Conservation (phyloP, 1,139 yeast genomes). For the Kluyveromyces sp. region DNA sequence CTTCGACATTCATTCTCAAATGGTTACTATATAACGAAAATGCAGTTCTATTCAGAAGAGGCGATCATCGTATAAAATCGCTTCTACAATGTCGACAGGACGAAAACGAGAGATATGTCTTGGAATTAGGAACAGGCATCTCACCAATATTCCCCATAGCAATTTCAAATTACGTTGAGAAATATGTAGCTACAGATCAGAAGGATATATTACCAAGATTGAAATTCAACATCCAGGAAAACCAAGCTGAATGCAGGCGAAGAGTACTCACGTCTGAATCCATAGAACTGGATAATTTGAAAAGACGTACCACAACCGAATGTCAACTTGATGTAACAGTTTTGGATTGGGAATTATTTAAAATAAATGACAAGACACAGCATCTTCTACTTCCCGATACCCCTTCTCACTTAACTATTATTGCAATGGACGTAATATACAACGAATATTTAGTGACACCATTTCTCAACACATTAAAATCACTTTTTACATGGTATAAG, state of each 20-base stretch:
- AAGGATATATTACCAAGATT: slow-evolving; percentile 23
- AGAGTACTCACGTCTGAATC: slow-evolving; percentile 4
- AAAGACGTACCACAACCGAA: slow-evolving; percentile 4
- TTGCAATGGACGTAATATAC: slow-evolving; percentile 31
- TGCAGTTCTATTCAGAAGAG: slow-evolving; percentile 15
- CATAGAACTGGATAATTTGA: not conserved
- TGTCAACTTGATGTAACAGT: slow-evolving; percentile 19
- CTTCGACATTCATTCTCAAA: slow-evolving; percentile 25
- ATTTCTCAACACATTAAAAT: slow-evolving; percentile 20
- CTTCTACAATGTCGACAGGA: slow-evolving; percentile 6
- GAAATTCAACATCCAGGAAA: slow-evolving; percentile 21
- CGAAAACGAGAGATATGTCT: slow-evolving; percentile 10
- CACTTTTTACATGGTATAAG: slow-evolving; percentile 11
- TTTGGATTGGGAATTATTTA: slow-evolving; percentile 28
- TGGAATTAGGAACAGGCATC: slow-evolving; percentile 29
- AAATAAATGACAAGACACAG: slow-evolving; percentile 2
- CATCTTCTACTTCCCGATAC: slow-evolving; percentile 7
- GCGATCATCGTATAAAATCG: slow-evolving; percentile 8
- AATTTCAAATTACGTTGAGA: slow-evolving; percentile 24
- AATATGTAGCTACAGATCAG: slow-evolving; percentile 28
- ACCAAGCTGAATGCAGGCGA: slow-evolving; percentile 15
- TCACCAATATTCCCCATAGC: slow-evolving; percentile 24
- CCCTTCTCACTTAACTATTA: slow-evolving; percentile 12
- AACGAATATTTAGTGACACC: slow-evolving; percentile 28
- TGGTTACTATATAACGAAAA: slow-evolving; percentile 25